Percentiles rank a stretch among this genome's conserved stretches.
Conservation (phyloP, 2,329 filamentous ascomycete species). For the Ophiostoma perfectum region DNA sequence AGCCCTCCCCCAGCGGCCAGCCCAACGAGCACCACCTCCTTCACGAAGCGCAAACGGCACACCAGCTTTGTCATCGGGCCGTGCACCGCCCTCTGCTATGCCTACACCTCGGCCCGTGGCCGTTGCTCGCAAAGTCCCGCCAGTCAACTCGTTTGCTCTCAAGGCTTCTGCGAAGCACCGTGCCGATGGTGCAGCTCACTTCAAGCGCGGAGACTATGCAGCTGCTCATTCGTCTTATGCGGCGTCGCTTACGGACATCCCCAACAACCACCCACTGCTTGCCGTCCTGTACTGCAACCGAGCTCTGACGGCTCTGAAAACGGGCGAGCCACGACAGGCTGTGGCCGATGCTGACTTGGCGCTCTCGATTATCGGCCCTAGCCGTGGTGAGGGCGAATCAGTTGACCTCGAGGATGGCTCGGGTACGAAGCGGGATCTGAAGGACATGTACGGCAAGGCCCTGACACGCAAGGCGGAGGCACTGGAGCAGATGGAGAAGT, state of each 20-base stretch:
- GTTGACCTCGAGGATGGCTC: conserved; percentile 62
- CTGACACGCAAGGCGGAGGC: conserved; percentile 93
- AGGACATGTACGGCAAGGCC: conserved; percentile 88
- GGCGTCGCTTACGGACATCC: conserved; percentile 67
- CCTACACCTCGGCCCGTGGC: conserved; percentile 31
- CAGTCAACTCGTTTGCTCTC: conserved; percentile 62
- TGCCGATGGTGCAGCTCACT: conserved; percentile 75
- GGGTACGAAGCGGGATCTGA: conserved; percentile 73
- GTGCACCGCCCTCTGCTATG: conserved; percentile 36
- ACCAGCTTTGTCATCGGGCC: conserved; percentile 33
- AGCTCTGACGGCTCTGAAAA: conserved; percentile 83
- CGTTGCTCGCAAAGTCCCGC: conserved; percentile 57
- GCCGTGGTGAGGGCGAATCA: conserved; percentile 71
- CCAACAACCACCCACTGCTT: conserved; percentile 70
- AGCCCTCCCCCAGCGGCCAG: conserved; percentile 30
- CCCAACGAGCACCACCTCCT: conserved; percentile 1
- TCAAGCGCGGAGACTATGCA: conserved; percentile 90
- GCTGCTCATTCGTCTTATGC: conserved; percentile 80
- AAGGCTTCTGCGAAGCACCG: conserved; percentile 73
- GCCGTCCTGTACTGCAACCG: conserved; percentile 91
- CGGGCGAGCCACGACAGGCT: conserved; percentile 82
- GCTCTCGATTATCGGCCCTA: conserved; percentile 70
- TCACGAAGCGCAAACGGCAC: conserved; percentile 31
- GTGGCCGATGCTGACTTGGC: conserved; percentile 79
- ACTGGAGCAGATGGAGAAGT: conserved; percentile 90